A percentile compares a stretch with the other conserved stretches of the same genome.
phyloP scores from a whole-genome alignment of 352 stramenopile genomes.

The Phytopythium ostracodes region DNA sequence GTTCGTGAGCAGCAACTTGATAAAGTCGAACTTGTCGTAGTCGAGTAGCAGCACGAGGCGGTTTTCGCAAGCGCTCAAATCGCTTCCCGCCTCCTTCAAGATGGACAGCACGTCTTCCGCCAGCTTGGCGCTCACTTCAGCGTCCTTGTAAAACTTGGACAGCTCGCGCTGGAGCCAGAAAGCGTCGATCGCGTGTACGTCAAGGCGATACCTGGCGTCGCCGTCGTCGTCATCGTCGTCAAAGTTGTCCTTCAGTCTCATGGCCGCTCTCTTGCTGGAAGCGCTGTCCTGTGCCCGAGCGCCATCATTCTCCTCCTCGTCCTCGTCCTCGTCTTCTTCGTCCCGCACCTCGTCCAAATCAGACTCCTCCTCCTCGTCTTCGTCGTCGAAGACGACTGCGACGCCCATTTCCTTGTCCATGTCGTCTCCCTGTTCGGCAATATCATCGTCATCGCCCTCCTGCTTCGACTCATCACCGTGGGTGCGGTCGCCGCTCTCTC shows the following conservation, averaged over 20 bases:
- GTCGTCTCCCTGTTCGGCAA: conserved; percentile 36
- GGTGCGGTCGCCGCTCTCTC: conserved; percentile 21
- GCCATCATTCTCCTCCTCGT: conserved; percentile 42
- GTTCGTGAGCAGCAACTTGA: conserved; percentile 97
- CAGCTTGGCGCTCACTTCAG: conserved; percentile 89
- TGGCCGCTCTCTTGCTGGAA: conserved; percentile 27
- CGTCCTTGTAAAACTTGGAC: conserved; percentile 95
- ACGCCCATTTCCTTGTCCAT: conserved; percentile 98
- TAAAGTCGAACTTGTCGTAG: conserved; percentile 99
- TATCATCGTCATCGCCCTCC: conserved; percentile 26
- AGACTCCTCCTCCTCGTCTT: conserved; percentile 94
- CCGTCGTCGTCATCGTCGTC: conserved; percentile 60
- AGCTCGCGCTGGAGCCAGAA: conserved; percentile 98
- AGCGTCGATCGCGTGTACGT: conserved; percentile 96
- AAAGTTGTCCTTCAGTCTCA: conserved; percentile 72
- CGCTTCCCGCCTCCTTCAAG: conserved; percentile 54
- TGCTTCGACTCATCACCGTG: conserved; percentile 15
- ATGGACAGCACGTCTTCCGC: conserved; percentile 89
- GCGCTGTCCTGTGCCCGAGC: conserved; percentile 17
- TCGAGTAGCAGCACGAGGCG: conserved; percentile 96
- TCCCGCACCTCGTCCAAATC: conserved; percentile 89
- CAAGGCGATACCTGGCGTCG: conserved; percentile 77
- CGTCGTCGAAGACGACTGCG: conserved; percentile 97
- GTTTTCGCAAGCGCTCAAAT: conserved; percentile 94
- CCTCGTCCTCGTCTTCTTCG: conserved; percentile 51